Evolutionary conservation across 805 yeast genomes (phyloP), one percentile per base, ranked within the genome.

Genomic region (Candida stauntonica): DNA sequence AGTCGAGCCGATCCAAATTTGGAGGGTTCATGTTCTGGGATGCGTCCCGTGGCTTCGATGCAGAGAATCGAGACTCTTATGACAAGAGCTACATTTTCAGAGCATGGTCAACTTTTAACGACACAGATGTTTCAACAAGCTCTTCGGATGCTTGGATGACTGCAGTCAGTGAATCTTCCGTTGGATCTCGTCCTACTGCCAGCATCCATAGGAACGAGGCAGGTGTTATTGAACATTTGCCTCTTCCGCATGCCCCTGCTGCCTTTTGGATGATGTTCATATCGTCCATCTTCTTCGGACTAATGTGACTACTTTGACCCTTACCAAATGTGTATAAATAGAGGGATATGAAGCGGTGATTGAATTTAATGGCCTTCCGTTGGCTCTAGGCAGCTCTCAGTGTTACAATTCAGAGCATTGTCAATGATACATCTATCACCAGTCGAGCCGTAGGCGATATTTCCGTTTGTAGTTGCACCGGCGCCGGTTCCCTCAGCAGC

Each of bases 1-100:
- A 39, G 11, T 7, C 17, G 1, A 26, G 31, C 8, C 31, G 41
- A n/a, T 30, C 55, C 1, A 57, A 63, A 47, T 84, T 88, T 56
- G 96, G 95, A 36, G 98, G 98, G 46, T 72, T 89, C 54, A 77
- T 82, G 72, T 64, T 88, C 44, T 89, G 98, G 97, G 95, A 87
- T 61, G 95, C 95, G 12, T 79, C 88, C 29, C 83, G 81, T 53
- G 89, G 79, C 30, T 74, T 70, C 50, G 51, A 64, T 33, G 66
- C 67, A 48, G 48, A 52, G 19, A 57, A 54, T 17, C 58, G 60
- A 26, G 64, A 59, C 33, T 70, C 67, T 1, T 28, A 30, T 13
- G 49, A 43, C 16, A 33, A 30, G 3, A 50, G 57, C 31, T 54
- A 51, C 32, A 51, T 54, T 20, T 46, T 37, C 30, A 41, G 45